Conservation (phyloP, 768 basidiomycete genomes). For the Tulasnella sp. region DNA sequence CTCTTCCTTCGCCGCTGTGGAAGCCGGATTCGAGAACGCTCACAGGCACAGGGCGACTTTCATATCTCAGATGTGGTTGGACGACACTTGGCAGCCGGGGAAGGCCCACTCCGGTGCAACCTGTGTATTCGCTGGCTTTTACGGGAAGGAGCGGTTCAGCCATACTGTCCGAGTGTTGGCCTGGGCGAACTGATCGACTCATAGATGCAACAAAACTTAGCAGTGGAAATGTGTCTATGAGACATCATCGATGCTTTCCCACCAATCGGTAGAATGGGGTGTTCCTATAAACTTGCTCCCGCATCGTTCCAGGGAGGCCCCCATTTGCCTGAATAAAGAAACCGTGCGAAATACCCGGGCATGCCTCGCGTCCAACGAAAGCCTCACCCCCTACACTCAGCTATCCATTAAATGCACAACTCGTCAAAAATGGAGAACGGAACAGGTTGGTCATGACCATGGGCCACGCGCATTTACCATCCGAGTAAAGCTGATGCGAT, state of each 20-base stretch:
- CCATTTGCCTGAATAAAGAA: too few relatives aligned
- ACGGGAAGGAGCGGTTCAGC: neutral
- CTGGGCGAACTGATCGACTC: neutral
- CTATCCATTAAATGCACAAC: neutral
- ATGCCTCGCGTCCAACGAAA: too few relatives aligned
- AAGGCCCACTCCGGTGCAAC: neutral
- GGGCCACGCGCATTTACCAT: neutral
- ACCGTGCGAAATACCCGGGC: neutral
- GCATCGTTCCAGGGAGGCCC: too few relatives aligned
- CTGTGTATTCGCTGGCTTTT: neutral
- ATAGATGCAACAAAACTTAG: too few relatives aligned
- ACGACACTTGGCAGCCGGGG: neutral
- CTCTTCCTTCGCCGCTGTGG: neutral
- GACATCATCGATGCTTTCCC: too few relatives aligned
- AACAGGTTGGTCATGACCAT: neutral
- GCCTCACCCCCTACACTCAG: neutral
- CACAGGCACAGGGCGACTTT: neutral
- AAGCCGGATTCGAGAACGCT: neutral
- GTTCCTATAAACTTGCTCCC: too few relatives aligned
- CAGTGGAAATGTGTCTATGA: too few relatives aligned
- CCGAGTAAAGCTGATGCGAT: neutral
- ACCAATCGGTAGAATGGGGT: too few relatives aligned
- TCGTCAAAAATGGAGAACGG: neutral
- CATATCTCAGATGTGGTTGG: neutral
- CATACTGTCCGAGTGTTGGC: neutral